Conservation (phyloP, 805 yeast genomes). For the Ogataea ganodermae region DNA sequence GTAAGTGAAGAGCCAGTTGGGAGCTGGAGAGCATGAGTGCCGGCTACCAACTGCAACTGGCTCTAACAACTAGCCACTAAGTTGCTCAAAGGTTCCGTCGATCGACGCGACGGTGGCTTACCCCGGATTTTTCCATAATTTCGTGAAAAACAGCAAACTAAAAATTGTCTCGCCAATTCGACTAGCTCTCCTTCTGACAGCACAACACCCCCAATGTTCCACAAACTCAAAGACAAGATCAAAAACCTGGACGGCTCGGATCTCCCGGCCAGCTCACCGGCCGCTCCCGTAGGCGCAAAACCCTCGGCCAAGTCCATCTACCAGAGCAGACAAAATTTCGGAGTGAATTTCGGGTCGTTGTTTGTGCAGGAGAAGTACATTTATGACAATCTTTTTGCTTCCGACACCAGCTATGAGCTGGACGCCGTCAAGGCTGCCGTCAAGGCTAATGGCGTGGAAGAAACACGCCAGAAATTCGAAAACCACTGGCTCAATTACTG, state of each 20-base stretch:
- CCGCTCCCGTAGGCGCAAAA: slow-evolving; percentile 36
- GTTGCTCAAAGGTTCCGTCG: background rate
- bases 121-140: slow-evolving; percentile 3
- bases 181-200: too few species aligned
- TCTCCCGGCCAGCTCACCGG: slow-evolving; percentile 22
- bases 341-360: slow-evolving; percentile 82
- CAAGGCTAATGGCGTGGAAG: slow-evolving; percentile 51
- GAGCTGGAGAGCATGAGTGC: too few species aligned
- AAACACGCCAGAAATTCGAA: slow-evolving; percentile 55
- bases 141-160: slow-evolving; percentile 4
- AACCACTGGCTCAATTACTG: slow-evolving; percentile 68
- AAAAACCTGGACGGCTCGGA: slow-evolving; percentile 2
- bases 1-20: too few species aligned
- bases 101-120: slow-evolving; percentile 8
- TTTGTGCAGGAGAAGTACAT: slow-evolving; percentile 85
- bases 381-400: slow-evolving; percentile 59
- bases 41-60: too few species aligned
- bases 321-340: slow-evolving; percentile 65
- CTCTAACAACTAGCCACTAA: background rate
- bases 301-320: slow-evolving; percentile 52
- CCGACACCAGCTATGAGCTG: slow-evolving; percentile 64
- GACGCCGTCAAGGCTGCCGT: slow-evolving; percentile 63
- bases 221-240: slow-evolving; percentile 6
- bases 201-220: too few species aligned
- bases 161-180: too few species aligned